Conservation (phyloP, 257 asterid species). For the Petunia secreta region DNA sequence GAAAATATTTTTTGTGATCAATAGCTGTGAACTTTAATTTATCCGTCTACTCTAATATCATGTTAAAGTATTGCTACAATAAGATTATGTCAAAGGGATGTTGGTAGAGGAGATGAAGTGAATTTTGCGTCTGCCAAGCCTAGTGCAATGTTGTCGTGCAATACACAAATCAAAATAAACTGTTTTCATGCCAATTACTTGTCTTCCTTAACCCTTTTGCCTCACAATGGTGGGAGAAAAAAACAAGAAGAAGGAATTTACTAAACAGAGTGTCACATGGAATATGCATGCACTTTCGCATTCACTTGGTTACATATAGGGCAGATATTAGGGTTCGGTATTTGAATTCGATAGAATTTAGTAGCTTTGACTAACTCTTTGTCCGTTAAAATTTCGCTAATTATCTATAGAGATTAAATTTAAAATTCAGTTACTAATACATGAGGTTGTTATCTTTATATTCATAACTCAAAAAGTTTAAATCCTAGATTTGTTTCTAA, state of each 20-base stretch:
- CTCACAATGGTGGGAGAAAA: not conserved
- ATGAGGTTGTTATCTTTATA: too few relatives aligned
- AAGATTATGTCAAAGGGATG: not conserved
- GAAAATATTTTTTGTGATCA: not conserved
- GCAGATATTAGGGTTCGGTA: too few relatives aligned
- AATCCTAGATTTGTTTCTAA: too few relatives aligned
- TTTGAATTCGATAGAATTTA: too few relatives aligned
- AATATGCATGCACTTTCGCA: not conserved
- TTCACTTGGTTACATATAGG: not conserved
- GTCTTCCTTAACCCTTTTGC: slow-evolving; percentile 21
- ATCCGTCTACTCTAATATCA: not conserved
- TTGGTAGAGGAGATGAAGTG: not conserved
- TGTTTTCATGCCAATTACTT: slow-evolving; percentile 26
- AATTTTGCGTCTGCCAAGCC: not conserved
- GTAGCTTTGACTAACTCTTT: too few relatives aligned
- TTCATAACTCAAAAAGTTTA: too few relatives aligned
- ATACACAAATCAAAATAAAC: slow-evolving; percentile 31
- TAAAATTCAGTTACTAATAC: too few relatives aligned
- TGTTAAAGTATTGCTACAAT: not conserved
- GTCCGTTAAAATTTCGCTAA: too few relatives aligned
- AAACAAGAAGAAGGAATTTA: too few relatives aligned
- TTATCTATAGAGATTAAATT: too few relatives aligned
- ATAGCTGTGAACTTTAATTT: not conserved
- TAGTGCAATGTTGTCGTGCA: slow-evolving; percentile 29
- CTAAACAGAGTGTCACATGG: not conserved